Conservation (phyloP, 1,284 basidiomycete genomes). For the Ceratobasidium papillatum region DNA sequence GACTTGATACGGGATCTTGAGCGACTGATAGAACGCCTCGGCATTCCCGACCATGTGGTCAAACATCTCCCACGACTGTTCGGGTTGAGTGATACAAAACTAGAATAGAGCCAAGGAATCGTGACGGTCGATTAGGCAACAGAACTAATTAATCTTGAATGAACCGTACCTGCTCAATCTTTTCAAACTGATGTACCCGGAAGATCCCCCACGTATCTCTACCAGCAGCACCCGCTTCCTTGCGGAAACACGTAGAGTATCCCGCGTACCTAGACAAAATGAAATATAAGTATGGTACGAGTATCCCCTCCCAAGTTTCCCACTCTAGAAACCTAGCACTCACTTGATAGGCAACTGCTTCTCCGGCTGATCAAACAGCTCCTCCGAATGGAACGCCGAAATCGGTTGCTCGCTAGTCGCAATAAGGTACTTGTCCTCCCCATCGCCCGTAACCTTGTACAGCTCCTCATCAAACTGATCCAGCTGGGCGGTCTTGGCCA, state of each 20-base stretch:
- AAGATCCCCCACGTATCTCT: conserved; percentile 99
- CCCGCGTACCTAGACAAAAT: conserved; percentile 62
- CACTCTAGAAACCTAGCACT: conserved; percentile 56
- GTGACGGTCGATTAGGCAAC: background rate
- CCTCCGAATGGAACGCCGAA: conserved; percentile 93
- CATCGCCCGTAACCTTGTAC: conserved; percentile 92
- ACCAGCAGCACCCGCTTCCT: conserved; percentile 96
- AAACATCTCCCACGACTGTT: conserved; percentile 93
- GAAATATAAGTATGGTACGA: background rate
- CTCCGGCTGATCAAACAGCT: conserved; percentile 95
- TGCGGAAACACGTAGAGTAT: conserved; percentile 96
- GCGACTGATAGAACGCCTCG: conserved; percentile 95
- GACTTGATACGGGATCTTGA: conserved; percentile 89
- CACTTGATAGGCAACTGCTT: conserved; percentile 89
- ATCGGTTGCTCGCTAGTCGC: conserved; percentile 99
- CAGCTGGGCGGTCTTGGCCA: conserved; percentile 97
- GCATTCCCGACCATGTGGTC: conserved; percentile 90
- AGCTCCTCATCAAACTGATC: conserved; percentile 98
- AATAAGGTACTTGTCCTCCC: conserved; percentile 98
- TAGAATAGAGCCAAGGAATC: conserved; percentile 55
- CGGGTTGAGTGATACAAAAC: conserved; percentile 94
- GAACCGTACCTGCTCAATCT: conserved; percentile 80
- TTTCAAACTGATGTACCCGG: conserved; percentile 99
- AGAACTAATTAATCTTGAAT: conserved; percentile 2
- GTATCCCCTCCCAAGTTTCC: background rate